Conservation (phyloP, 2,329 filamentous ascomycete genomes). For the Diplodia sapinea region DNA sequence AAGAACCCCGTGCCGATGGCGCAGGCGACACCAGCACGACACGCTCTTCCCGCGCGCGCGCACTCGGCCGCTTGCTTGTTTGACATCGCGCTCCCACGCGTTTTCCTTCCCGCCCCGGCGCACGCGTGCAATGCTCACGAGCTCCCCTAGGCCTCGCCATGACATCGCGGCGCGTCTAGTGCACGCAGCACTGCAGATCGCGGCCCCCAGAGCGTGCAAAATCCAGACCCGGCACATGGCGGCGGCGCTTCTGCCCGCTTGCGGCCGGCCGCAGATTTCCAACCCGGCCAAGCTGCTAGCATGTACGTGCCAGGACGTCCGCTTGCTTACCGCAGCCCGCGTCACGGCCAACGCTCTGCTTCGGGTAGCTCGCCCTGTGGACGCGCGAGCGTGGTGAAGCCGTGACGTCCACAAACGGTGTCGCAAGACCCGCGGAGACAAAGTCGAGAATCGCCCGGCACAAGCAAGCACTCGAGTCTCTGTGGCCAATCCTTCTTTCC, state of each 20-base stretch:
- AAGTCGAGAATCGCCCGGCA: not conserved
- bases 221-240: slow-evolving; percentile 12
- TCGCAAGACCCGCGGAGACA: not conserved
- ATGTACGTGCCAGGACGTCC: not conserved
- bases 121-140: not conserved
- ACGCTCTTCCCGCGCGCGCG: not conserved
- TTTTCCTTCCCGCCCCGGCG: not conserved
- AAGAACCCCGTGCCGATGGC: slow-evolving; percentile 26
- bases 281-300: not conserved
- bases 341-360: slow-evolving; percentile 8
- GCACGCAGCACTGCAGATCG: slow-evolving; percentile 23
- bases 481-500: not conserved
- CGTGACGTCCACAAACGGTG: not conserved
- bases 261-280: slow-evolving; percentile 3
- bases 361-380: slow-evolving; percentile 1
- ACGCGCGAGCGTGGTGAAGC: not conserved
- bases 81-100: not conserved
- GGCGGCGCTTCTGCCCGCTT: slow-evolving; percentile 11
- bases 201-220: slow-evolving; percentile 22
- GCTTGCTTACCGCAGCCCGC: slow-evolving; percentile 12
- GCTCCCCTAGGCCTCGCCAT: slow-evolving; percentile 5
- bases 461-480: not conserved
- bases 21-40: not conserved
- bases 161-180: slow-evolving; percentile 24
- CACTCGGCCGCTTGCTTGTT: not conserved